Evolutionary conservation across 371 early-diverging fungal species (phyloP).

Genomic region (Mucor lusitanicus): DNA sequence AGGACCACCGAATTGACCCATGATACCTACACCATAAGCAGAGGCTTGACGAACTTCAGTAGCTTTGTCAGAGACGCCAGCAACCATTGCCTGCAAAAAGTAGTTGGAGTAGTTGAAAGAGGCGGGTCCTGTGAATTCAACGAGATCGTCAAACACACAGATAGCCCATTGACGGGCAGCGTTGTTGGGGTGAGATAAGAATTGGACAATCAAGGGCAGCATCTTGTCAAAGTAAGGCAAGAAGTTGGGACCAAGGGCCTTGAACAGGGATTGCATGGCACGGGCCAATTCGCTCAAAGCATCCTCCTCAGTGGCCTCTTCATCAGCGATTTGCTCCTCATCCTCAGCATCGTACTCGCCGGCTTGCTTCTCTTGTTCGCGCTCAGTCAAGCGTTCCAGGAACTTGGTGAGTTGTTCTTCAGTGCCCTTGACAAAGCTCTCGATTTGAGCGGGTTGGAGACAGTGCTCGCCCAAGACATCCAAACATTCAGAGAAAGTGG

Average conservation of each 20-base stretch:
- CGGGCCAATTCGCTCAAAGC: slow-evolving; percentile 78
- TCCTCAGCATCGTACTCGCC: slow-evolving; percentile 90
- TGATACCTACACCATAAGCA: slow-evolving; percentile 89
- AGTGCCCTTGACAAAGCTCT: slow-evolving; percentile 67
- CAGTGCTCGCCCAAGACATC: slow-evolving; percentile 69
- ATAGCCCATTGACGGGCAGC: slow-evolving; percentile 88
- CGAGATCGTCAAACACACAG: slow-evolving; percentile 87
- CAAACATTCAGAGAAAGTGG: slow-evolving; percentile 74
- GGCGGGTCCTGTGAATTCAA: slow-evolving; percentile 85
- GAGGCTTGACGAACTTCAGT: slow-evolving; percentile 89
- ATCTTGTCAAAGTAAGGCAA: slow-evolving; percentile 80
- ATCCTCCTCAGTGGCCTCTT: slow-evolving; percentile 82
- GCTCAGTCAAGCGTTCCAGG: slow-evolving; percentile 67
- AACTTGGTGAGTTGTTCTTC: slow-evolving; percentile 72
- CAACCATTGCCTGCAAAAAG: slow-evolving; percentile 71
- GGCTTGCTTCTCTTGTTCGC: slow-evolving; percentile 71
- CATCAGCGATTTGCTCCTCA: slow-evolving; percentile 79
- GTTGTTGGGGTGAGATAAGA: slow-evolving; percentile 64
- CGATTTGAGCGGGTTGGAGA: slow-evolving; percentile 64
- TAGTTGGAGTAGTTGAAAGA: slow-evolving; percentile 72
- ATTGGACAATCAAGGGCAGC: slow-evolving; percentile 66
- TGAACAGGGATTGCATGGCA: slow-evolving; percentile 75
- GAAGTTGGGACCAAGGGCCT: slow-evolving; percentile 70
- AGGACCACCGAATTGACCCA: slow-evolving; percentile 83
- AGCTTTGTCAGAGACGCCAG: slow-evolving; percentile 64